Evolutionary conservation across 768 basidiomycete genomes (phyloP), one percentile per base, ranked within the genome.

Genomic region (Lepiota subincarnata): DNA sequence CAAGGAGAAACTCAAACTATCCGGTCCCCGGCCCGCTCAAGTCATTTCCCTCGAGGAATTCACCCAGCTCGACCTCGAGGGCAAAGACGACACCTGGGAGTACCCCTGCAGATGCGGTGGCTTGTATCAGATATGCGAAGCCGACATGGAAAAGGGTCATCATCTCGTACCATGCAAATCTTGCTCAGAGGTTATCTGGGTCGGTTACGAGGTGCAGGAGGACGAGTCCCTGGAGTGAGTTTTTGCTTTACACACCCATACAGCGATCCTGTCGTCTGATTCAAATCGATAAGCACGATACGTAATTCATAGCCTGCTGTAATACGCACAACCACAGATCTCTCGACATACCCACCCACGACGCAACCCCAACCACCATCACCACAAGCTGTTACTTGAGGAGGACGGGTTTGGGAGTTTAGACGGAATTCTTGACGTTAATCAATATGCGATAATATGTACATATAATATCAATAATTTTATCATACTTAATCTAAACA

Each of bases 111-210:
- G 91, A 16, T 93, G 91, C 60, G 87, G 89, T 40, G 86, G 86
- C 5, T 55, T 43, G 16, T 92, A 90, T 61, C 68, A 60, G 35
- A 81, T 92, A 51, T 73, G 72, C 0, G 75, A 76, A 49, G 66
- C 60, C 1, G 77, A 85, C 46, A 77, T 92, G 74, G 89, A 92
- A 55, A 68, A 68, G 1, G 91, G 81, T n/a, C 72, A 73, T 45
- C 90, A 92, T 64, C 74, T 92, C 5, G 70, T 90, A 8, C 82
- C 78, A 1, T 93, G 91, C 58, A 78, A 69, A 50, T 80, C 80
- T 49, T 92, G 90, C 64, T 93, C 91, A 13, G 91, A 92, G 66
- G 82, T 81, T 7, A 72, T 92, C 1, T 92, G 89, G 87, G 87
- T 83, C n/a, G 90, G 91, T 1, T 92, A 90, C 61, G 86, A 92